A percentile compares a stretch with the other conserved stretches of the same genome.
phyloP scores from a whole-genome alignment of 148 eudicot species.

The Camellia granthamiana region DNA sequence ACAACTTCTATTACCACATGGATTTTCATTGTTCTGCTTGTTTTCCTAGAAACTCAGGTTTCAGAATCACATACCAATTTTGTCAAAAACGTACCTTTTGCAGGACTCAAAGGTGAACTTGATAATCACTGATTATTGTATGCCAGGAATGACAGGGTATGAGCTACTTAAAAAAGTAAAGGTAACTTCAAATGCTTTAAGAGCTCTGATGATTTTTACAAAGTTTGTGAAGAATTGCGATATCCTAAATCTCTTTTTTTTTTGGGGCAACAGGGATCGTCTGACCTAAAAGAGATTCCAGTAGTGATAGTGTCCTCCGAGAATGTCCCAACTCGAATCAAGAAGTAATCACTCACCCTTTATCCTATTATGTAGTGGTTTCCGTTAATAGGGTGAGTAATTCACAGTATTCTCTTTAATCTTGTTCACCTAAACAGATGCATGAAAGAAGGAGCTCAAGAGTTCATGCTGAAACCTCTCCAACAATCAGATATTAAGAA shows the following conservation, averaged over 20 bases:
- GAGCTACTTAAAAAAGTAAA: constrained; percentile 20
- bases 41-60: background rate
- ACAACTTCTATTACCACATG: background rate
- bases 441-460: constrained; percentile 34
- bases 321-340: constrained; percentile 29
- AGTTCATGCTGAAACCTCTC: constrained; percentile 31
- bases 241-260: background rate
- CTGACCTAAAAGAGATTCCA: constrained; percentile 31
- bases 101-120: constrained; percentile 28
- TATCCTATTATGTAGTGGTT: background rate
- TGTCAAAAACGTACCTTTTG: background rate
- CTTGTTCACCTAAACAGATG: constrained; percentile 9
- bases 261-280: constrained; percentile 20
- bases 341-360: constrained; percentile 16
- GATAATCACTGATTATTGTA: constrained; percentile 32
- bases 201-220: background rate
- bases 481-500: constrained; percentile 28
- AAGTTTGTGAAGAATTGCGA: background rate
- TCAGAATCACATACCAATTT: background rate
- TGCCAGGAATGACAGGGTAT: constrained; percentile 27
- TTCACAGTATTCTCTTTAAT: background rate
- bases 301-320: constrained; percentile 34
- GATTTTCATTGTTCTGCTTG: background rate
- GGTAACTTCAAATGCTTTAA: background rate
- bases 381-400: background rate